These are phyloP conservation scores for Persicaria tinctoria DNA, from an alignment of 148 eudicot genomes.

Conservation along the genomic window DNA sequence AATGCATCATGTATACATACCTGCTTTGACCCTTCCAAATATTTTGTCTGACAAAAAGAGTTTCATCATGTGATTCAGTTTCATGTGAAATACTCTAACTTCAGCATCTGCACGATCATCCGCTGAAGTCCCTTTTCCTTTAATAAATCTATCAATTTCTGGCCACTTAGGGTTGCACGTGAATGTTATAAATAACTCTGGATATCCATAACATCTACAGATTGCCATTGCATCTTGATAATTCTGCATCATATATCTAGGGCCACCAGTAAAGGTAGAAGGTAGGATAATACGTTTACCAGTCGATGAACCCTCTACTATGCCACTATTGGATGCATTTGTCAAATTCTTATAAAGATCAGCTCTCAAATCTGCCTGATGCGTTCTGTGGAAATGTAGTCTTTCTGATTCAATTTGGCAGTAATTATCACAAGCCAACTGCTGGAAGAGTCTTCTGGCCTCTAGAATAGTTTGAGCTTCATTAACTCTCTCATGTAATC, in stretches of 20 bases:
- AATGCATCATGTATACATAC: not conserved
- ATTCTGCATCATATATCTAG: conserved; percentile 10
- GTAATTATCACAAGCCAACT: no score
- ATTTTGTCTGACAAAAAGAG: not conserved
- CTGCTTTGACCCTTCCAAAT: not conserved
- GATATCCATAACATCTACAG: conserved; percentile 10
- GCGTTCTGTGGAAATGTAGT: no score
- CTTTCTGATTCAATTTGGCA: no score
- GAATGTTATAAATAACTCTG: conserved; percentile 10
- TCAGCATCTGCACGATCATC: not conserved
- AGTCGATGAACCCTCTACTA: not conserved
- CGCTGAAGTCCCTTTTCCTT: no score
- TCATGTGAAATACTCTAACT: not conserved
- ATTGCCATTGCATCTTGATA: conserved; percentile 16
- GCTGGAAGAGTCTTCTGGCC: no score
- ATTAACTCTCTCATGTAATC: no score
- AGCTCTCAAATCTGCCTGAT: no score
- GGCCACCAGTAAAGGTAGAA: conserved; percentile 5
- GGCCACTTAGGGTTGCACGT: conserved; percentile 18
- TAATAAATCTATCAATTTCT: not conserved
- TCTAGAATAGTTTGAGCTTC: no score
- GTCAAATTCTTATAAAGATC: not conserved
- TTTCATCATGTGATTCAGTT: not conserved
- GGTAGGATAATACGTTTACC: conserved; percentile 6
- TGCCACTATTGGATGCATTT: not conserved